phyloP scores from a whole-genome alignment of 1,284 basidiomycete species.

The Sporisorium iseilematis-ciliati region DNA sequence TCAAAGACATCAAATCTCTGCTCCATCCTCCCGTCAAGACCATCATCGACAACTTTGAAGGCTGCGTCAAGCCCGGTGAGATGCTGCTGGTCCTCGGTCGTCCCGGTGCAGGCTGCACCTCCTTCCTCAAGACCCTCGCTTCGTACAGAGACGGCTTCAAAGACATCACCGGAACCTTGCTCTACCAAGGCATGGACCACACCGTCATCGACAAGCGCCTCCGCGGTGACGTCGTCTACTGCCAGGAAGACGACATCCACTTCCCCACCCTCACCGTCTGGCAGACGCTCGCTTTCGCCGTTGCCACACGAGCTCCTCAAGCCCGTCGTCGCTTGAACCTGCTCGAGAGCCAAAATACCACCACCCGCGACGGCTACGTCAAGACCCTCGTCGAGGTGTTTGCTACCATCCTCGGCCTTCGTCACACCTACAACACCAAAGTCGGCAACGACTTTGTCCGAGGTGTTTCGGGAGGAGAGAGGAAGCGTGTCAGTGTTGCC shows the following conservation, averaged over 20 bases:
- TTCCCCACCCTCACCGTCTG: slow-evolving; percentile 59
- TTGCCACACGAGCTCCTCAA: slow-evolving; percentile 59
- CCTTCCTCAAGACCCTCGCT: slow-evolving; percentile 61
- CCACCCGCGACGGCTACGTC: slow-evolving; percentile 42
- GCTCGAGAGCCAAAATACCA: slow-evolving; percentile 23
- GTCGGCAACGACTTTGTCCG: slow-evolving; percentile 69
- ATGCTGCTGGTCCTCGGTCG: slow-evolving; percentile 66
- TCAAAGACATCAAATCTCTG: slow-evolving; percentile 32
- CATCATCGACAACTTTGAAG: slow-evolving; percentile 57
- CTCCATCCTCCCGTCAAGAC: slow-evolving; percentile 56
- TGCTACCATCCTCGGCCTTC: slow-evolving; percentile 59
- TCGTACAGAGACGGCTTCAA: slow-evolving; percentile 64
- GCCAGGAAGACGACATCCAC: slow-evolving; percentile 56
- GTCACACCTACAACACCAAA: slow-evolving; percentile 63
- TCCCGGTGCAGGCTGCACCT: slow-evolving; percentile 63
- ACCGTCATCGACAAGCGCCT: slow-evolving; percentile 56
- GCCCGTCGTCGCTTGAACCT: slow-evolving; percentile 41
- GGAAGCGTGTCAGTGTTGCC: slow-evolving; percentile 61
- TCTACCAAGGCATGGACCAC: slow-evolving; percentile 57
- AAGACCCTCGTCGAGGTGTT: slow-evolving; percentile 54
- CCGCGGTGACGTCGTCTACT: slow-evolving; percentile 58
- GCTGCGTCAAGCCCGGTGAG: slow-evolving; percentile 64
- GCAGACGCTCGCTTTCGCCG: slow-evolving; percentile 60
- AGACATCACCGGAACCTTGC: slow-evolving; percentile 50
- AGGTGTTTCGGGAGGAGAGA: slow-evolving; percentile 72